Evolutionary conservation across 2,329 filamentous ascomycete genomes (phyloP).

Genomic region (Cadophora sp.): DNA sequence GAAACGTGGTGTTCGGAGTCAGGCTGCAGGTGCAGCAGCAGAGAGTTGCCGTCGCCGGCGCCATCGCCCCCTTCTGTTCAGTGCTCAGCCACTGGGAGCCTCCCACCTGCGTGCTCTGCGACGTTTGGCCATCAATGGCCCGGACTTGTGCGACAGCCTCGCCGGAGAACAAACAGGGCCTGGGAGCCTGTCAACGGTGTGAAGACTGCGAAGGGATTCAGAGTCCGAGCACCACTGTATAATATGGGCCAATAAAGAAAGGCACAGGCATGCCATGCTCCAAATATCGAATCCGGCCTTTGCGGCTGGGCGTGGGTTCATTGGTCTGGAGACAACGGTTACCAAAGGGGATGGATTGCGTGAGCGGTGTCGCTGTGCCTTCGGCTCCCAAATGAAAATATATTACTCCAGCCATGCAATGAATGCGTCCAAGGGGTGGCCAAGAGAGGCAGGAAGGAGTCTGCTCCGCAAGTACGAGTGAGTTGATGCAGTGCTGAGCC

Average conservation of each 20-base stretch:
- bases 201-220: not conserved
- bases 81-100: conserved; percentile 15
- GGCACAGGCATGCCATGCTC: no score
- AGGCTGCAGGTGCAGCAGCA: not conserved
- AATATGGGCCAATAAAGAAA: not conserved
- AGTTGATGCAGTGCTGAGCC: not conserved
- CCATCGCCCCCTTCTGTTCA: no score
- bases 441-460: not conserved
- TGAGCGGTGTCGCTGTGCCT: conserved; percentile 12
- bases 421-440: no score
- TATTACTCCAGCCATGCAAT: conserved; percentile 4
- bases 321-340: not conserved
- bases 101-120: conserved; percentile 8
- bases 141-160: conserved; percentile 7
- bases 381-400: conserved; percentile 4
- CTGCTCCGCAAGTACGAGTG: not conserved
- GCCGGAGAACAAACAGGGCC: conserved; percentile 1
- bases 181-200: conserved; percentile 3
- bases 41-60: not conserved
- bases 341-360: conserved; percentile 5
- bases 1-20: conserved; percentile 13
- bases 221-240: not conserved
- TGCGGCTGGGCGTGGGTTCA: conserved; percentile 11
- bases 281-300: conserved; percentile 1
- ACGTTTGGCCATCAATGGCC: conserved; percentile 18